Base-by-base conservation (phyloP, 768 basidiomycete genomes). In the Mycena floridula region DNA sequence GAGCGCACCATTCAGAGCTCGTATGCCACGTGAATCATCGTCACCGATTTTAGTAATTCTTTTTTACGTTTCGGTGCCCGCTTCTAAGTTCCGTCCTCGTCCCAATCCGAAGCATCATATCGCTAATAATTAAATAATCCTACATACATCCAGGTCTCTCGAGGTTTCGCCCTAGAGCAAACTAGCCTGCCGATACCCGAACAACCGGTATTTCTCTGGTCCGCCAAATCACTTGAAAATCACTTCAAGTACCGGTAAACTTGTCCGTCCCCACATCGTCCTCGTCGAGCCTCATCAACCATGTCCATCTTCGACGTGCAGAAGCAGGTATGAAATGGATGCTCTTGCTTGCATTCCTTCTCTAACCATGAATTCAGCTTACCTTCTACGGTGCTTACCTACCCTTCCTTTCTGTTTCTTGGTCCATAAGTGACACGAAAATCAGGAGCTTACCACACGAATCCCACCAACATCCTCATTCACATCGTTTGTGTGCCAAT, bases 341-440 rank as follows among this genome's bases (percentile, higher is more conserved):
- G 4, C 11, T 42, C 28, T 24, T 27, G n/a, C 12, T 27, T 27
- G 36, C 16, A 27, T 43, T 11, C 28, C 25, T 40, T 21, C 42
- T 37, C 40, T 32, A 43, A 46, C 46, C 49, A 24, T 54, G 43
- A 21, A 39, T 27, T 44, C 49, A 96, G 91, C 75, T 97, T 57
- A 72, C 83, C 21, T 95, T 95, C 72, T 97, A 97, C 61, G 91
- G 90, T 16, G 84, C 91, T 41, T n/a, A n/a, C n/a, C n/a, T n/a
- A n/a, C n/a, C n/a, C n/a, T n/a, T n/a, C n/a, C n/a, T n/a, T n/a
- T n/a, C n/a, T n/a, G n/a, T n/a, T n/a, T n/a, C n/a, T n/a, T n/a
- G n/a, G n/a, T n/a, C n/a, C n/a, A n/a, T n/a, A n/a, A n/a, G n/a
- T n/a, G n/a, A n/a, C n/a, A n/a, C n/a, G n/a, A n/a, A n/a, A n/a